These are phyloP conservation scores for Celoporthe dispersa DNA, from an alignment of 2,329 filamentous ascomycete genomes.

Conservation along the genomic window DNA sequence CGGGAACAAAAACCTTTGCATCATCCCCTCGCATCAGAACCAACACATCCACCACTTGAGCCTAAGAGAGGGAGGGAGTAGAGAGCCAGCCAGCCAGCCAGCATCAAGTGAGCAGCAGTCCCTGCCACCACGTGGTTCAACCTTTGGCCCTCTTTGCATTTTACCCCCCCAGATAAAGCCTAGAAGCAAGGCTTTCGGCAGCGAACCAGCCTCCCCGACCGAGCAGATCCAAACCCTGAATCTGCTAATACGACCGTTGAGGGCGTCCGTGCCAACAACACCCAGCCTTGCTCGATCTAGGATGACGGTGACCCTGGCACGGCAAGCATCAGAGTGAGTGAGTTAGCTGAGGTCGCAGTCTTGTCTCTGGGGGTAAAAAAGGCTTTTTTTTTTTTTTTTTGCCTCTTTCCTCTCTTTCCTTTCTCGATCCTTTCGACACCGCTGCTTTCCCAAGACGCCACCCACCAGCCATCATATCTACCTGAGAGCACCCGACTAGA, in stretches of 20 bases:
- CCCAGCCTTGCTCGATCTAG: not conserved
- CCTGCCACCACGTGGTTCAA: constrained; percentile 23
- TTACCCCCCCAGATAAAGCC: not conserved
- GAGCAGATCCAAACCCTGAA: constrained; percentile 7
- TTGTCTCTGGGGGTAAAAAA: not conserved
- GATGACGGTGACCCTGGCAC: not conserved
- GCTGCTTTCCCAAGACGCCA: not conserved
- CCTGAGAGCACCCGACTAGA: not conserved
- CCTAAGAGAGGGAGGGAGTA: not conserved
- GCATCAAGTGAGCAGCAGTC: constrained; percentile 9
- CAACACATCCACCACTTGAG: not conserved
- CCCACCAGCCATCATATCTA: not conserved
- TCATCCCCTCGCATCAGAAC: constrained; percentile 8
- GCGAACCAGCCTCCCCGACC: not conserved
- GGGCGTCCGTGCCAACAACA: not conserved
- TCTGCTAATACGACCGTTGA: constrained; percentile 6
- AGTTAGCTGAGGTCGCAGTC: not conserved
- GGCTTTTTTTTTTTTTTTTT: not conserved
- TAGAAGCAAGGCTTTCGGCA: not conserved
- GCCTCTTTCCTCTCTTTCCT: too few relatives aligned
- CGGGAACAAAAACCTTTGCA: constrained; percentile 4
- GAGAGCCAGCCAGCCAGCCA: too few relatives aligned
- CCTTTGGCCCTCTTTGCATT: not conserved
- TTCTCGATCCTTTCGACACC: not conserved
- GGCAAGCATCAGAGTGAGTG: constrained; percentile 2